These are phyloP conservation scores for Eurotiales sp. DNA, from an alignment of 2,329 filamentous ascomycete genomes.

Conservation along the genomic window DNA sequence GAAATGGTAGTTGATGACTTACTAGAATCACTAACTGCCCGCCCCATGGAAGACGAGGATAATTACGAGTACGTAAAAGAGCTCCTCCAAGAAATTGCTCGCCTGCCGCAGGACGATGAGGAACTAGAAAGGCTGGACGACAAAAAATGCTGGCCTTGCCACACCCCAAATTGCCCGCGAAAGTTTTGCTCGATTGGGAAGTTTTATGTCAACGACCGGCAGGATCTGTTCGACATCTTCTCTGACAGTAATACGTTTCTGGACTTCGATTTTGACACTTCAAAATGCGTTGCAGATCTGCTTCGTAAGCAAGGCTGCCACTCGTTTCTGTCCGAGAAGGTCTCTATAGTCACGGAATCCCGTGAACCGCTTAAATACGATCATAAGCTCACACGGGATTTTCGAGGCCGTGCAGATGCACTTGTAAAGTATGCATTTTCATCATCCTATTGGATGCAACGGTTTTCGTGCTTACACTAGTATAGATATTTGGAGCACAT, in stretches of 20 bases:
- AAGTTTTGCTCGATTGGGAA: slow-evolving; percentile 4
- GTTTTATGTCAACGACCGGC: slow-evolving; percentile 10
- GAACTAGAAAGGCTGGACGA: slow-evolving; percentile 5
- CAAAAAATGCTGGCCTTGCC: slow-evolving; percentile 8
- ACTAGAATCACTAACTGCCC: slow-evolving; percentile 1
- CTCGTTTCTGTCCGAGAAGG: slow-evolving; percentile 8
- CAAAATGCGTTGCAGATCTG: slow-evolving; percentile 5
- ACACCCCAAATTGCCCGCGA: neutral
- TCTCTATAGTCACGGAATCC: slow-evolving; percentile 5
- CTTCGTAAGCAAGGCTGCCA: slow-evolving; percentile 7
- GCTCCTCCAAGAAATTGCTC: slow-evolving; percentile 7
- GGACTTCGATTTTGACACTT: slow-evolving; percentile 11
- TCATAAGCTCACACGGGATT: slow-evolving; percentile 7
- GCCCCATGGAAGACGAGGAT: slow-evolving; percentile 1
- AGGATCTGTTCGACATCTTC: slow-evolving; percentile 10
- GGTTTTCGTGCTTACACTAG: slow-evolving; percentile 6
- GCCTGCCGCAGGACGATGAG: slow-evolving; percentile 1
- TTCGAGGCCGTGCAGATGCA: slow-evolving; percentile 8
- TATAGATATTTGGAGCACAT: slow-evolving; percentile 9
- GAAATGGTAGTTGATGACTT: slow-evolving; percentile 5
- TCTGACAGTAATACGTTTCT: slow-evolving; percentile 4
- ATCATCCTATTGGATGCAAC: neutral
- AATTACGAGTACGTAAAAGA: slow-evolving; percentile 6
- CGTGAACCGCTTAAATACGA: slow-evolving; percentile 7
- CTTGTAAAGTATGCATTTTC: slow-evolving; percentile 10